A percentile compares a stretch with the other conserved stretches of the same genome.
Evolutionary conservation across 2,329 filamentous ascomycete genomes (phyloP).

Genomic region (Corinectria fuckeliana): DNA sequence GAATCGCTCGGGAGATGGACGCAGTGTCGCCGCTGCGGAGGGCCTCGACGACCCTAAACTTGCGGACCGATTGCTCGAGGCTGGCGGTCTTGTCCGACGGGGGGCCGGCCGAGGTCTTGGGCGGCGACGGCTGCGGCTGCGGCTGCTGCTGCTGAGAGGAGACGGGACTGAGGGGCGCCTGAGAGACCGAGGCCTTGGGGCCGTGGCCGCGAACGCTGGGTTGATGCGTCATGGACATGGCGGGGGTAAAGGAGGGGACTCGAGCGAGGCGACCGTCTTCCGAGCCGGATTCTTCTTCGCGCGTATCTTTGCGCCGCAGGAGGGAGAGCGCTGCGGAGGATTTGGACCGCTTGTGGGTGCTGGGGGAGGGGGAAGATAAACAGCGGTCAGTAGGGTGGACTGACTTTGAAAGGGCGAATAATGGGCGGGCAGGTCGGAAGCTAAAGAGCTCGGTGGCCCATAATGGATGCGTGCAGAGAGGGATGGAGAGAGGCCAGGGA

Average conservation of each 20-base stretch:
- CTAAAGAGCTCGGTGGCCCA: conserved; percentile 29
- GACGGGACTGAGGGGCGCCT: conserved; percentile 49
- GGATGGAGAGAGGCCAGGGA: conserved; percentile 6
- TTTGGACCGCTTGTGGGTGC: conserved; percentile 60
- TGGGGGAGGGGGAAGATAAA: conserved; percentile 34
- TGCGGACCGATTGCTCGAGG: conserved; percentile 91
- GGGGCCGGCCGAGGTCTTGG: conserved; percentile 39
- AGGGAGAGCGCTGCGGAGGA: conserved; percentile 59
- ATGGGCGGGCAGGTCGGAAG: conserved; percentile 21
- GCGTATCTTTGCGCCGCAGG: conserved; percentile 59
- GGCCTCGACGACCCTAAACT: conserved; percentile 93
- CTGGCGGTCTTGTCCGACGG: conserved; percentile 56
- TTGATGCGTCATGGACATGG: conserved; percentile 46
- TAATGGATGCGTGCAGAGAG: conserved; percentile 21
- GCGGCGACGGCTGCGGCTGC: conserved; percentile 27
- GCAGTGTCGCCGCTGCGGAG: conserved; percentile 89
- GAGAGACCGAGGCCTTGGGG: conserved; percentile 55
- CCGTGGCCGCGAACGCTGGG: conserved; percentile 50
- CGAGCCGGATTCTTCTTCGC: conserved; percentile 59
- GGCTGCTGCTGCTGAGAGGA: conserved; percentile 47
- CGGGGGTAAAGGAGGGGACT: conserved; percentile 41
- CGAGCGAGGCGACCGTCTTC: conserved; percentile 55
- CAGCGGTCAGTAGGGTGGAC: conserved; percentile 40
- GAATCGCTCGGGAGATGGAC: conserved; percentile 85
- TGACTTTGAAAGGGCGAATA: conserved; percentile 30